Conservation (phyloP, 768 basidiomycete species). For the Trametes meyenii region DNA sequence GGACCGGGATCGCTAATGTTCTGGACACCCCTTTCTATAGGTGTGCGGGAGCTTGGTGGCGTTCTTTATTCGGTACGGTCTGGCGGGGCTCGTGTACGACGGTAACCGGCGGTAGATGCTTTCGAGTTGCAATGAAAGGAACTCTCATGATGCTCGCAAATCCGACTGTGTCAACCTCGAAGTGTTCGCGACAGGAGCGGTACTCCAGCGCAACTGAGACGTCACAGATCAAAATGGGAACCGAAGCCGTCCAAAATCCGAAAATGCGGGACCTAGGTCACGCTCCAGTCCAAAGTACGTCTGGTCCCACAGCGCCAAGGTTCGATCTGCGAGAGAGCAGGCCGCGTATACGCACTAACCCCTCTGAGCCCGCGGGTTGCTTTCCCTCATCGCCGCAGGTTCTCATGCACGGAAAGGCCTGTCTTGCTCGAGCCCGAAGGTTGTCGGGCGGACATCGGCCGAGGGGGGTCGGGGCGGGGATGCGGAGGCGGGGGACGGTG, state of each 20-base stretch:
- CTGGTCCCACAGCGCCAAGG: background rate
- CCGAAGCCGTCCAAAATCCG: conserved; percentile 14
- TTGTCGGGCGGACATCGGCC: conserved; percentile 21
- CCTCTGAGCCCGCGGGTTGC: too few relatives aligned
- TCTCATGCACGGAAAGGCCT: background rate
- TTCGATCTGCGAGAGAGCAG: conserved; percentile 9
- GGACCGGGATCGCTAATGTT: conserved; percentile 6
- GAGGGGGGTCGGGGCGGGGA: conserved; percentile 11
- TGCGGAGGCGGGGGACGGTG: conserved; percentile 19
- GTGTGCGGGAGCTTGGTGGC: conserved; percentile 76
- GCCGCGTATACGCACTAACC: conserved; percentile 20
- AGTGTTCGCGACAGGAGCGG: background rate
- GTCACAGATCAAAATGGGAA: conserved; percentile 1
- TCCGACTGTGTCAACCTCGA: background rate
- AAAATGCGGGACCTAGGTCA: conserved; percentile 6
- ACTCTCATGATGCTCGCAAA: background rate
- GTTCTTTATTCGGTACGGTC: conserved; percentile 87
- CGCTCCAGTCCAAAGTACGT: conserved; percentile 7
- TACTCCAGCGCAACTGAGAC: background rate
- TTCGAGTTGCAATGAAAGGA: background rate
- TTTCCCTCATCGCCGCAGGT: background rate
- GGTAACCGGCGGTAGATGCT: conserved; percentile 73
- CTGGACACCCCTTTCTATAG: conserved; percentile 39
- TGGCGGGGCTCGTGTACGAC: conserved; percentile 89
- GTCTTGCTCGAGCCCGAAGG: background rate